Evolutionary conservation across 108 stramenopile species (phyloP).

Genomic region (Tribonema minus): DNA sequence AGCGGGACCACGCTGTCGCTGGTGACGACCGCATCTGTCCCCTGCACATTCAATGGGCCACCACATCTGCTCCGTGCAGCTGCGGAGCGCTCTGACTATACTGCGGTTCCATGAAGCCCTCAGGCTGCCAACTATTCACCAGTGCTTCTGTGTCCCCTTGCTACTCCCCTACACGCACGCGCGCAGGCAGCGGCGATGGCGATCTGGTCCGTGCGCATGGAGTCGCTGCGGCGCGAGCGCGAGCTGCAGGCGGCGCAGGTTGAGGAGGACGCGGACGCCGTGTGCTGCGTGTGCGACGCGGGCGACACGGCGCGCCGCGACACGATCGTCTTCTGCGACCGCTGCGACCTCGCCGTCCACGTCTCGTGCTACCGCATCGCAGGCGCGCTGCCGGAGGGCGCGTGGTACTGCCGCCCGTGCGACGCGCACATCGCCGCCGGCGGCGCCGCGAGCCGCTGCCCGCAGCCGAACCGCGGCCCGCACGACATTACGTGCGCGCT

Average conservation of each 20-base stretch:
- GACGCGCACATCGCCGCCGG: background rate
- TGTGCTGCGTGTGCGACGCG: slow-evolving; percentile 25
- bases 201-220: no score
- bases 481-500: slow-evolving; percentile 14
- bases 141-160: no score
- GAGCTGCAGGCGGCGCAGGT: background rate
- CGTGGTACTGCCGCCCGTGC: background rate
- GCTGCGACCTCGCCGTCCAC: slow-evolving; percentile 39
- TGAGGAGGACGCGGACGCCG: slow-evolving; percentile 14
- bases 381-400: background rate
- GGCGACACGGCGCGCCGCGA: background rate
- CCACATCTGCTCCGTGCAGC: no score
- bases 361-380: slow-evolving; percentile 5
- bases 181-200: no score
- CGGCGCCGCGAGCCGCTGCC: slow-evolving; percentile 5
- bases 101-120: no score
- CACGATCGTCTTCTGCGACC: slow-evolving; percentile 37
- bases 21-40: no score
- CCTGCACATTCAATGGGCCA: no score
- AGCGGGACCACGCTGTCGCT: no score
- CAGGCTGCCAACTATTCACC: no score
- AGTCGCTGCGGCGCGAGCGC: no score
- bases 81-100: no score
- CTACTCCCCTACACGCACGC: no score
- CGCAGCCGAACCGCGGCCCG: slow-evolving; percentile 6